These are phyloP conservation scores for Fusarium tuaranense DNA, from an alignment of 2,329 filamentous ascomycete species.

Conservation along the genomic window DNA sequence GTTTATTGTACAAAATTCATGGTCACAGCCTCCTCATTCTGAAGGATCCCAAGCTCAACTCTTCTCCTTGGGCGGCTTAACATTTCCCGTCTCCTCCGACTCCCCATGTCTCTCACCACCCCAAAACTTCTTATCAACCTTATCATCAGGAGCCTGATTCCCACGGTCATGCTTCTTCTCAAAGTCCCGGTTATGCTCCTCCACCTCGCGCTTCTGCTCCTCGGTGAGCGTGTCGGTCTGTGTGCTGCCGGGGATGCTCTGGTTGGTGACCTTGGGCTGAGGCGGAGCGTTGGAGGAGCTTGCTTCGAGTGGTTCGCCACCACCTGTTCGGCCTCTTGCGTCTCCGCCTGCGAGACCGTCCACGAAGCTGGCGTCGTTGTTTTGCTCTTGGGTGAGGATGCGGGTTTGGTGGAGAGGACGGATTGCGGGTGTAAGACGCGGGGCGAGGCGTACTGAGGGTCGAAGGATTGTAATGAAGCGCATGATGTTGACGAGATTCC, in stretches of 20 bases:
- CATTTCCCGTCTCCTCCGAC: not conserved
- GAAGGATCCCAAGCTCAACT: not conserved
- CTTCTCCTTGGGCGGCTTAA: not conserved
- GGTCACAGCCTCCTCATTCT: fast-evolving
- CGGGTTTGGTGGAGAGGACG: constrained; percentile 15
- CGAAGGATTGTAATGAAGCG: constrained; percentile 23
- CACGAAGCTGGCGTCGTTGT: constrained; percentile 13
- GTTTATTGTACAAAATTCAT: not conserved
- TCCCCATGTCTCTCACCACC: constrained; percentile 23
- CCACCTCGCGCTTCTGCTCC: constrained; percentile 68
- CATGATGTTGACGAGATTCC: not conserved
- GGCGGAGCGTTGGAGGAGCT: constrained; percentile 51
- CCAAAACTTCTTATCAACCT: constrained; percentile 69
- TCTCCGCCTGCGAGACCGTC: constrained; percentile 47
- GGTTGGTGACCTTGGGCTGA: constrained; percentile 65
- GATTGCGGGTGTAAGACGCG: constrained; percentile 20
- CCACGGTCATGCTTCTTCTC: constrained; percentile 64
- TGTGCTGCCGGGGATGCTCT: constrained; percentile 53
- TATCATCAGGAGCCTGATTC: constrained; percentile 56
- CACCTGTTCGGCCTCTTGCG: constrained; percentile 54
- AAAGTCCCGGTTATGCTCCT: constrained; percentile 70
- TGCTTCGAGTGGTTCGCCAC: constrained; percentile 51
- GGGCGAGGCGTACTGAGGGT: constrained; percentile 10
- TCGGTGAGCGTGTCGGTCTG: constrained; percentile 53
- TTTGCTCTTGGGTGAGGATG: constrained; percentile 17